Evolutionary conservation across 2,329 filamentous ascomycete species (phyloP), one percentile per base, ranked within the genome.

Genomic region (Verticillium klebahnii): DNA sequence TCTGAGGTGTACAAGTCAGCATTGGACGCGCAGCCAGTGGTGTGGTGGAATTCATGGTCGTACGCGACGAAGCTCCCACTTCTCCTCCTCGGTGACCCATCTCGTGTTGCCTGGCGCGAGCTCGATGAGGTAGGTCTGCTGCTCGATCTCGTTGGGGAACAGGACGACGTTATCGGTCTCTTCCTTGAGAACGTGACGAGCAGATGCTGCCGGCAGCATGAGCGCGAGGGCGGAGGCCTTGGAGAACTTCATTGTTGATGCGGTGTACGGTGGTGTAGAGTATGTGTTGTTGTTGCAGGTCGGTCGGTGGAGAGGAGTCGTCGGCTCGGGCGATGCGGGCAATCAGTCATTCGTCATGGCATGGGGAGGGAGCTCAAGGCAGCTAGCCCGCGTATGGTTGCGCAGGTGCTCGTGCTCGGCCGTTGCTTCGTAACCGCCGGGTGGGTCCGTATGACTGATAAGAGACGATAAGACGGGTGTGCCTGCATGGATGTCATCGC

Each of bases 21-120:
- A 17, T 25, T 25, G 50, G 12, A n/a, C 31, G 2, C 14, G 17
- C 2, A 23, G 40, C 9, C 6, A 56, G 52, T 7, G 6, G 25
- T 2, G 40, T 15, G 14, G 37, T 15, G 12, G 14, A 5, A 17
- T n/a, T n/a, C 34, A 14, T 5, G 54, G 14, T 77, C 86, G 62
- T 83, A 96, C 93, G 68, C 92, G 84, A 71, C 90, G 89, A 66
- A 98, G 79, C 75, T 89, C 88, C 93, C 94, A 97, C 78, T 98
- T 99, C 79, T 97, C 88, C 39, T 97, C 91, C 70, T 98, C 94
- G 0, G 92, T 96, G 36, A 97, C 89, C 90, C 91, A 95, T 81
- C 84, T 81, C 29, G 89, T 93, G 73, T 94, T 84, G 61, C 91
- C 92, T 3, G 92, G 92, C n/a, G 86, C 84, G 31, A 95, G 82